Evolutionary conservation across 805 yeast genomes (phyloP), one percentile per base, ranked within the genome.

Genomic region (Candida fluviatilis): DNA sequence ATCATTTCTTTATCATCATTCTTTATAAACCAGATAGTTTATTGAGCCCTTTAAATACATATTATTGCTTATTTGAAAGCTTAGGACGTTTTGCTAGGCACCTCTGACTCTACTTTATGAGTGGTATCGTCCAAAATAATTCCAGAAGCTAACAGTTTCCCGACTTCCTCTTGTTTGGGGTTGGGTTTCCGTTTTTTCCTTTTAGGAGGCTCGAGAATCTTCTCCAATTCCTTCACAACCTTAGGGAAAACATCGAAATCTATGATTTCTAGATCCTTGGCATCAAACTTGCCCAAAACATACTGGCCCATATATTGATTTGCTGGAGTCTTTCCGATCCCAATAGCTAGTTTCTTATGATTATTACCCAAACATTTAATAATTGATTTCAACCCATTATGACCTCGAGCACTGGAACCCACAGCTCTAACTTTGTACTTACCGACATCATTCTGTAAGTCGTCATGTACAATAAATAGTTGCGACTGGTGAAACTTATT

Each of bases 311-410:
- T 83, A 3, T 50, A 63, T 0, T 59, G 53, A 30, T 67, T 68
- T 36, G 76, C 65, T 4, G 62, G 51, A 5, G 57, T 61, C 38
- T 84, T 66, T 1, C 87, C 95, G 12, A 90, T 84, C 0, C 97
- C 97, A 6, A 89, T 66, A 13, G 83, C 76, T 11, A 89, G 53
- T 36, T 86, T 76, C n/a, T 76, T 69, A 52, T 81, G 86, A n/a
- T 33, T 24, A 25, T 68, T 65, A 0, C 82, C 81, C 26, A 73
- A 55, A 16, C 41, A 30, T 5, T 56, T 46, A 31, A 71, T 73
- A 3, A 90, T 71, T 29, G 83, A 76, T 43, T 73, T 72, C 18
- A 90, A 65, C 0, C 96, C 97, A 52, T 87, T 88, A 51, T 90
- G 98, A 0, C 96, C 96, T 32, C 93, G 66, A 12, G 80, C 70